Base-by-base conservation (phyloP, 257 asterid genomes). In the Penstemon eatonii region DNA sequence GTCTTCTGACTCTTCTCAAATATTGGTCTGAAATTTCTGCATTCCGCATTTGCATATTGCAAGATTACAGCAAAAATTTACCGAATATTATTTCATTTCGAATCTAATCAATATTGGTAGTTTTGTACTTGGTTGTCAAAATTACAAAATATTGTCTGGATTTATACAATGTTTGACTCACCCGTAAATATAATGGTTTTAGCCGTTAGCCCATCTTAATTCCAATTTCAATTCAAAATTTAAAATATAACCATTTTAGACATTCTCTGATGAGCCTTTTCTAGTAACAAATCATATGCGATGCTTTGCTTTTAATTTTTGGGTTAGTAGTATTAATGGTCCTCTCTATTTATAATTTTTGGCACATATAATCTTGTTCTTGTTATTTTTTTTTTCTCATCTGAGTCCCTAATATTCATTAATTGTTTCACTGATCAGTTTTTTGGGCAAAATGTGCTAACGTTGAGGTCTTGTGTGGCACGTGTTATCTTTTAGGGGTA, bases 211-310 rank as follows among this genome's bases (percentile, higher is more conserved):
- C 11, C 42, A 7, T 9, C 6, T 47, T 45, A 55, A 38, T 12
- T 44, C 5, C 2, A 6, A 7, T 37, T 55, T 71, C 33, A 6
- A 37, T 70, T 56, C 8, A 57, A 72, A 66, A 46, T 76, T 25
- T 43, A 4, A 72, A 76, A 71, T 18, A 45, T 70, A 50, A 37
- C 66, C 60, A 41, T 46, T 44, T 68, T 33, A 3, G 67, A 55
- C 33, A 36, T 60, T 5, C 10, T 18, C 4, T 18, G 40, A 41
- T 18, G 40, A 41, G 15, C 47, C 72, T 15, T 71, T 67, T 63
- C 12, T 52, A 55, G 73, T 53, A 60, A 4, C 13, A 63, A 67
- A 68, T 61, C 52, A 44, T 37, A 42, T 1, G 5, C 13, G 41
- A 18, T 11, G 47, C 75, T 40, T 46, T 60, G 57, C 19, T 62